Base-by-base conservation (phyloP, 805 yeast genomes). In the Wilhelminamyces savonicus region DNA sequence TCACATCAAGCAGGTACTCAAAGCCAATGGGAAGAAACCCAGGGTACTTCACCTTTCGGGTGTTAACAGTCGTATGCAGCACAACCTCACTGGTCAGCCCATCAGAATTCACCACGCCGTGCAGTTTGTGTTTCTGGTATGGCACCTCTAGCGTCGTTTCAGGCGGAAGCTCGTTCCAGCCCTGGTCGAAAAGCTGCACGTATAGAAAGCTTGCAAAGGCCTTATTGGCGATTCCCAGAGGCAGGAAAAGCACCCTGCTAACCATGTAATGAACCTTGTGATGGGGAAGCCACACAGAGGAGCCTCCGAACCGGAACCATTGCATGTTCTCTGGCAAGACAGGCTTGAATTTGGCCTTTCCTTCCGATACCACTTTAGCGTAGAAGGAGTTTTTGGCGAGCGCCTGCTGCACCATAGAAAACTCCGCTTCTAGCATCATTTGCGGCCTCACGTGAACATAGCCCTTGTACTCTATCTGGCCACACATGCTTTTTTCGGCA, bases 241-340 rank as follows among this genome's bases (percentile, higher is more conserved):
- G 41, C 11, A 41, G 25, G 26, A 37, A 46, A 12, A 46, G 24
- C 14, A 49, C 31, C 9, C 54, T 34, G 3, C 48, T 39, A 3
- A 48, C 49, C 43, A 49, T 35, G 25, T 36, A 29, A 26, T 49
- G 54, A 4, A 43, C 34, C 8, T 41, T 37, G 19, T 40, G 37
- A 7, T 49, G 41, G 14, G 44, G 39, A 12, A 49, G 39, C 43
- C 43, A 49, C 10, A 44, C 51, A 3, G 46, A 37, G 3, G 51
- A 42, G 13, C 52, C 47, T n/a, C 44, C 36, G 38, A 47, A 33
- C 21, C 43, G 25, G 31, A 44, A 45, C 53, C 53, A 50, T 19
- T 22, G 25, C 25, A 7, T 20, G 15, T 36, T 30, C 26, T 31
- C 35, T 1, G 54, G 52, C 13, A 51, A 38, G 4, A 34, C 40